Conservation (phyloP, 306 rosid genomes). For the Luffa acutangula region DNA sequence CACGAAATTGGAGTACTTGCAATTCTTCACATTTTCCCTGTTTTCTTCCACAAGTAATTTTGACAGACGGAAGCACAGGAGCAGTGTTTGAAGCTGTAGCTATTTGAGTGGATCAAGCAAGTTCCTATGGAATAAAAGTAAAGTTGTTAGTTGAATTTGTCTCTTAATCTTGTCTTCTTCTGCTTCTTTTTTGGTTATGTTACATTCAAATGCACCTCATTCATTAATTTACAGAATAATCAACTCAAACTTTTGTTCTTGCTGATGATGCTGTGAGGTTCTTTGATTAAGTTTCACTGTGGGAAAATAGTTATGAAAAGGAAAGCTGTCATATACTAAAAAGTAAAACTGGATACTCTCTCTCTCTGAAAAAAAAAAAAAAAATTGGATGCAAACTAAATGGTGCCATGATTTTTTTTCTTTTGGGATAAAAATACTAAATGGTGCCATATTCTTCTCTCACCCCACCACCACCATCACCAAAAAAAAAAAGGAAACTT, state of each 20-base stretch:
- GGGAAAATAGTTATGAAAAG: neutral
- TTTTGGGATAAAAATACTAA: neutral
- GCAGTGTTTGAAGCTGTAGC: constrained; percentile 2
- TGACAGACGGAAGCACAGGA: constrained; percentile 5
- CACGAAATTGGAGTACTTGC: neutral
- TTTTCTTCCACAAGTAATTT: constrained; percentile 5
- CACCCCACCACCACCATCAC: neutral
- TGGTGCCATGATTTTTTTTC: too few species aligned
- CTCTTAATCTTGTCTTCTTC: neutral
- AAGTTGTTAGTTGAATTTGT: constrained; percentile 4
- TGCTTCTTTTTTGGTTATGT: neutral
- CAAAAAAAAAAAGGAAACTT: neutral
- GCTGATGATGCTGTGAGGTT: neutral
- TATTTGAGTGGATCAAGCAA: constrained; percentile 3
- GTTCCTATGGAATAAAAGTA: constrained; percentile 5
- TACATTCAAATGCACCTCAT: neutral
- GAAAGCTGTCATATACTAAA: neutral
- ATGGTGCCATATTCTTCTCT: neutral
- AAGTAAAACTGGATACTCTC: neutral
- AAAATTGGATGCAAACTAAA: too few species aligned
- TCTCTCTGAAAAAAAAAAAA: too few species aligned
- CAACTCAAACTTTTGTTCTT: constrained; percentile 3
- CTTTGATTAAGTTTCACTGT: neutral
- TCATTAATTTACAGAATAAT: constrained; percentile 2
- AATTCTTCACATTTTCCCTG: neutral